Base-by-base conservation (phyloP, 805 yeast species). In the Cyberlindnera veronae region DNA sequence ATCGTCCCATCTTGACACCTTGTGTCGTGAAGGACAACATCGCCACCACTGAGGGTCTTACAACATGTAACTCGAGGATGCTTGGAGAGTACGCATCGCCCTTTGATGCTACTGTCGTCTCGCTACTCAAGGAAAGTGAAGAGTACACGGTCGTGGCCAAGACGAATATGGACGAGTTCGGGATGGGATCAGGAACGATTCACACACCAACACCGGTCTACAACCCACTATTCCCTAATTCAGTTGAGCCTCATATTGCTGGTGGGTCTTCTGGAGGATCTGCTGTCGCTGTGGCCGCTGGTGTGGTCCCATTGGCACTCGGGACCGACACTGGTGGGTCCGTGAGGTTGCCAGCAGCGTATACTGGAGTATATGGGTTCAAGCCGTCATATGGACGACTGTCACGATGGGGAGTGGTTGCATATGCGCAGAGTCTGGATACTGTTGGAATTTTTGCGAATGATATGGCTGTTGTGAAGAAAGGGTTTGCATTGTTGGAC, bases 281-380 rank as follows among this genome's bases (percentile, higher is more conserved):
- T 28, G 98, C 98, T 0, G 95, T 95, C 1, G 85, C 95, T 0
- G 96, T 91, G 2, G 82, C 91, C 1, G 75, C 82, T 0, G 81
- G 67, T 2, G 55, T 79, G 46, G 82, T 79, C 24, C 87, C 83
- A 56, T 79, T 85, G 52, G 76, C 95, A 1, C 62, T 93, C 27
- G 99, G 99, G 0, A 85, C 98, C 1, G 99, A 93, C 54, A 93
- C 99, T 0, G 99, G 99, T 5, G 99, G 99, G 0, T 88, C 97
- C 0, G 87, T 93, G 0, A 71, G 99, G 45, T 67, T 87, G 16
- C 99, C 99, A 0, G 95, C 95, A 2, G 81, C 95, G 15, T 88
- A 83, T 59, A 81, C 91, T 50, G 86, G 90, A 2, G 72, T 84
- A 0, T 65, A 77, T 22, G 99, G 99, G 1, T 88, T 88, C 66